Evolutionary conservation across 2,329 filamentous ascomycete species (phyloP).

Genomic region (Hortaea werneckii): DNA sequence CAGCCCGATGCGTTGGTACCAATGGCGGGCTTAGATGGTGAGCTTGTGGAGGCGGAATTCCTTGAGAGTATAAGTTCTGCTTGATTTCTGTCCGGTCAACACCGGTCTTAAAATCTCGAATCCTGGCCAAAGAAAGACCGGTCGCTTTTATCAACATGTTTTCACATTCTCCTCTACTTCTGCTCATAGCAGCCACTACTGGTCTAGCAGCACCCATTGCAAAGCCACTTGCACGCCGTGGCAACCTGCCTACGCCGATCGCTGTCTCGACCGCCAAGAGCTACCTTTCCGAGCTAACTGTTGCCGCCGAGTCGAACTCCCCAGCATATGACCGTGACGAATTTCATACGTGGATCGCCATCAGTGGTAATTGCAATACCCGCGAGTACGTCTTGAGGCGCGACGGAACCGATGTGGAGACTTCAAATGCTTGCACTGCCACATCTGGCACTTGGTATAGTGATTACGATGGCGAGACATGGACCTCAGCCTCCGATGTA

Average conservation of each 20-base stretch:
- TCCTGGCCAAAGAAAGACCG: too few species aligned
- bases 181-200: conserved; percentile 11
- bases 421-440: conserved; percentile 49
- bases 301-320: conserved; percentile 18
- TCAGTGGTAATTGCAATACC: conserved; percentile 59
- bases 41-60: too few species aligned
- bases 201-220: conserved; percentile 16
- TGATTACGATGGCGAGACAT: conserved; percentile 64
- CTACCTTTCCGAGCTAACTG: conserved; percentile 18
- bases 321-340: conserved; percentile 52
- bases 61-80: too few species aligned
- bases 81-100: too few species aligned
- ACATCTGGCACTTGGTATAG: conserved; percentile 59
- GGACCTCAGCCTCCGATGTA: conserved; percentile 57
- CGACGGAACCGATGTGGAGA: conserved; percentile 56
- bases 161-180: not conserved
- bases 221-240: conserved; percentile 11
- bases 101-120: too few species aligned
- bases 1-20: too few species aligned
- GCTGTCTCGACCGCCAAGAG: conserved; percentile 19
- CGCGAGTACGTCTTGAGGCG: conserved; percentile 63
- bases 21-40: too few species aligned
- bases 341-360: conserved; percentile 63
- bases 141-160: not conserved
- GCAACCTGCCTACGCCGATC: conserved; percentile 21